Base-by-base conservation (phyloP, 768 basidiomycete species). In the Infundibulicybe gibba region DNA sequence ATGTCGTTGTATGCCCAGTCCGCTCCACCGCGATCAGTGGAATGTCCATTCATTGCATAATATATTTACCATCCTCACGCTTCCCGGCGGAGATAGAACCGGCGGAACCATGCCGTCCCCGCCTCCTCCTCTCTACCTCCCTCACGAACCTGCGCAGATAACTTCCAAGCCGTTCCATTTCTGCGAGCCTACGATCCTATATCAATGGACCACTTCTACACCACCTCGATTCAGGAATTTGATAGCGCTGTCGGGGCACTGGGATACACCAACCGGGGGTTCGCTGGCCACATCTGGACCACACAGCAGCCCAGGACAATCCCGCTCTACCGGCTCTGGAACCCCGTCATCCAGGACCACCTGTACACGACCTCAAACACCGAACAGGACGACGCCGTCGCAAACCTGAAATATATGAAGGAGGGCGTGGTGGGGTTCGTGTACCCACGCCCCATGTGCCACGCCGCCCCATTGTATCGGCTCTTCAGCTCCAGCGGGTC, bases 331-430 rank as follows among this genome's bases (percentile, higher is more conserved):
- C 57, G 61, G 13, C 21, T 54, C 37, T 62, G 50, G 38, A 53
- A 52, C 21, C 13, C 25, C 6, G 15, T 17, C 8, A 49, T 19
- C 11, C 17, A 16, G 1, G 59, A 62, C 41, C 61, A 62, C 44
- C 62, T 62, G 32, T 62, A 62, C 35, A 62, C 61, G 10, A 60
- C 45, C 17, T 50, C 50, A n/a, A 31, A 12, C 13, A 38, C 44
- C 3, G 60, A 61, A 44, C 45, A 32, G 43, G 44, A 60, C 32
- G 42, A 8, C 12, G 51, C 54, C 13, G 40, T 33, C 21, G 30
- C 20, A 13, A 9, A 44, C 4, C 8, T 4, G 19, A 49, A 51
- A 20, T 61, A 51, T 35, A 41, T n/a, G 12, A 41, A 41, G 30
- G 58, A 61, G 44, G 46, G 50, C 5, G 43, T 57, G 20, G 50